Base-by-base conservation (phyloP, 225 moss, liverwort and hornwort genomes). In the Asterella californica region DNA sequence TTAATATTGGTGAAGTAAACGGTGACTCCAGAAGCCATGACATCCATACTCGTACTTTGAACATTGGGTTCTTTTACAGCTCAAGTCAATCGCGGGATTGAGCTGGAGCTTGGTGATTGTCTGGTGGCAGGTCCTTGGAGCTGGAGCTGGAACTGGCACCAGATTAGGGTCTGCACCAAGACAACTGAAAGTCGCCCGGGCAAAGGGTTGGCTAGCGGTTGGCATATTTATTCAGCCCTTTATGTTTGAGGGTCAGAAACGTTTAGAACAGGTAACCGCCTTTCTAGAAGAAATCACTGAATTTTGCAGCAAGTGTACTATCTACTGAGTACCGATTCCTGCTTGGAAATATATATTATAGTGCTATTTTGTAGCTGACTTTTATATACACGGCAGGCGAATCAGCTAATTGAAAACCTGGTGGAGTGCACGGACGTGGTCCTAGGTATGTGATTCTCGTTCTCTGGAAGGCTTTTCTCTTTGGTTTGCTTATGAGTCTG, bases 171-270 rank as follows among this genome's bases (percentile, higher is more conserved):
- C 49, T 75, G 70, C 81, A 61, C 75, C 84, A 22, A 54, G 42
- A 57, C 82, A 82, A 65, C 78, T 87, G 10, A 80, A 70, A 69
- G 74, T 53, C 38, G 84, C 78, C 45, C 70, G 75, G 80, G 66
- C 82, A 12, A 82, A 81, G 65, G 84, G 87, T 15, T 82, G 74
- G 78, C 78, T 87, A 52, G 78, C 66, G 15, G 87, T 87, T 30
- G 82, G 80, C 77, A 84, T 87, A 24, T 87, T 84, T 65, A 83
- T 87, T 60, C 80, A 84, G 47, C 87, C 87, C 10, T 87, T 87
- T 63, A 78, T 75, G 77, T 87, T 87, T 52, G 87, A 87, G 55
- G 84, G 87, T 42, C 27, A 80, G 47, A 87, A 84, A 78, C 87
- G 87, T 72, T 70, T 74, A 82, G 84, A 82, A 45, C 87, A 84